Evolutionary conservation across 2,329 filamentous ascomycete genomes (phyloP), one percentile per base, ranked within the genome.

Genomic region (Aciculosporium take): DNA sequence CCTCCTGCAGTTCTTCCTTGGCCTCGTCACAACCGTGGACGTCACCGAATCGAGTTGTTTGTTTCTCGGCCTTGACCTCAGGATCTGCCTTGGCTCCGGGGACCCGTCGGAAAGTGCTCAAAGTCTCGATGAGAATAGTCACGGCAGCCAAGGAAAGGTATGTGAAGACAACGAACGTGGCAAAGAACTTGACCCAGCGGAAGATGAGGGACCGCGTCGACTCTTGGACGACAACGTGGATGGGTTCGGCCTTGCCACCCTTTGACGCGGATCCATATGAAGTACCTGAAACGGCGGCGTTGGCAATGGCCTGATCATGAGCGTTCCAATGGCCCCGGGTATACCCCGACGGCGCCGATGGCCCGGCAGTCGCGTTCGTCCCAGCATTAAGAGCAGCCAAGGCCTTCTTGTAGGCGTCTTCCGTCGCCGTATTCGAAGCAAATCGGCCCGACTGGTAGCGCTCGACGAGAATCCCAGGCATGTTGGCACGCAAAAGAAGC

Each of bases 11-110:
- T 61, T 98, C 91, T 54, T 98, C 93, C 66, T 96, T 98, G 48
- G 91, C 91, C 63, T 98, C 93, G 49, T 96, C 88, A 51, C 89
- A 96, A 40, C 91, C 91, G 57, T 98, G 91, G 6, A 98, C 91
- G 58, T 98, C 91, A 44, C 72, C 74, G 65, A 98, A 98, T 36
- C 84, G 79, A 17, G 87, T 87, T 44, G 76, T 95, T 59, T 98
- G 91, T 52, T 88, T 80, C 60, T 96, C 85, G 7, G 91, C 81
- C 59, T 93, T 89, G 46, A 88, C 87, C 63, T 98, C 87, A 46
- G 83, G 84, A 51, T 79, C 79, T 43, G 80, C 75, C 56, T 72
- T 74, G 40, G 78, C 79, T 10, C 80, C 77, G 8, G 87, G 79
- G 8, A 53, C 55, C 46, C 86, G 88, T 61, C 86, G 87, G 51